Evolutionary conservation across 202 grass and related monocot species (phyloP).

Genomic region (Panicum virgatum): DNA sequence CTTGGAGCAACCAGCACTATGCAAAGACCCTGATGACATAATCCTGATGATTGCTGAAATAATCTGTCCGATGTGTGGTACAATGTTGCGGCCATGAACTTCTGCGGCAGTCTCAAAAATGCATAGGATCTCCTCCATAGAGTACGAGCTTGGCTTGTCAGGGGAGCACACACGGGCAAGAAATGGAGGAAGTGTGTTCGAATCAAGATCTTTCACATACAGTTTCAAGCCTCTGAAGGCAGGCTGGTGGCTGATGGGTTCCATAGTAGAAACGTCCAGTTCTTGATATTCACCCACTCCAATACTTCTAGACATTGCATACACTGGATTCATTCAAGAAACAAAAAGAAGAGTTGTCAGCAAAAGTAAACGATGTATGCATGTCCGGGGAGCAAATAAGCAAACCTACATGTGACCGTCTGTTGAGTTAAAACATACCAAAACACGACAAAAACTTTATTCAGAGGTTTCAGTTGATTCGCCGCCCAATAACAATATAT

Average conservation of each 20-base stretch:
- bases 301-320: conserved; percentile 50
- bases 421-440: conserved; percentile 13
- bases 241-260: conserved; percentile 2
- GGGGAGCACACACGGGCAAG: conserved; percentile 48
- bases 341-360: conserved; percentile 20
- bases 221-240: conserved; percentile 41
- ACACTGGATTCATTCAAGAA: conserved; percentile 44
- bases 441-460: not conserved
- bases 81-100: conserved; percentile 53
- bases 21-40: conserved; percentile 41
- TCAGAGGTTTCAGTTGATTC: not conserved
- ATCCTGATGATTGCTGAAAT: conserved; percentile 43
- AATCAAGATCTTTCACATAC: conserved; percentile 58
- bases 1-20: conserved; percentile 47
- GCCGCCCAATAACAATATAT: not conserved
- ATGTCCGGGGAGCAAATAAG: not conserved
- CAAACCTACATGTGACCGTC: not conserved
- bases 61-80: conserved; percentile 51
- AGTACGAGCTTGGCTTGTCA: conserved; percentile 33
- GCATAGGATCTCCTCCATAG: conserved; percentile 47
- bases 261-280: conserved; percentile 32
- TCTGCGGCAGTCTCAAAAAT: conserved; percentile 61
- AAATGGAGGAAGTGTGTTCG: conserved; percentile 60
- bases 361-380: not conserved
- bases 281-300: conserved; percentile 14